Conservation (phyloP, 495 filamentous ascomycete species). For the Talaromyces liani region DNA sequence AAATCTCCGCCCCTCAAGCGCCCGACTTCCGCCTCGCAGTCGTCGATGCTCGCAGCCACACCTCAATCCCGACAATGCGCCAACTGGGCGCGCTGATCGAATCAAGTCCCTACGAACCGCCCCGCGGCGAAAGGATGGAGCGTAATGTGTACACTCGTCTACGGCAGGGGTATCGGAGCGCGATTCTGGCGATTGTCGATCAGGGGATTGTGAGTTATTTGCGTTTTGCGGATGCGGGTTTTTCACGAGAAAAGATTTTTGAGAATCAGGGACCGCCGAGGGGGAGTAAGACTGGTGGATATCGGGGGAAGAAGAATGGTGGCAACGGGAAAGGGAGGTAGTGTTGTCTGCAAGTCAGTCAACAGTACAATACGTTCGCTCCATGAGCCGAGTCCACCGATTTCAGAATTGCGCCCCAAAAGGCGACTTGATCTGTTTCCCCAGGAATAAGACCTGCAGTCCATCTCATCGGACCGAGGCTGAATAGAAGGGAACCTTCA, state of each 20-base stretch:
- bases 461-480: slow-evolving; percentile 19
- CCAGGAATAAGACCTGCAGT: slow-evolving; percentile 27
- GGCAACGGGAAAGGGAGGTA: slow-evolving; percentile 28
- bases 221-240: slow-evolving; percentile 68
- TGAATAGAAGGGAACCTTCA: slow-evolving; percentile 23
- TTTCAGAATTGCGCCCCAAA: not conserved
- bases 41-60: slow-evolving; percentile 60
- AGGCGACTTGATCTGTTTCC: slow-evolving; percentile 19
- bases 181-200: slow-evolving; percentile 82
- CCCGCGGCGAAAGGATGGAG: slow-evolving; percentile 40
- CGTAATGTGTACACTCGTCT: slow-evolving; percentile 57
- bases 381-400: not conserved
- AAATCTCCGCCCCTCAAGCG: slow-evolving; percentile 62
- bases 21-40: slow-evolving; percentile 83
- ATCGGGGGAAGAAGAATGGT: slow-evolving; percentile 19
- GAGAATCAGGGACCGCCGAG: slow-evolving; percentile 22
- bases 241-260: slow-evolving; percentile 68
- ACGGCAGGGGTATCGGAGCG: slow-evolving; percentile 77
- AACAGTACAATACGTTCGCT: not conserved
- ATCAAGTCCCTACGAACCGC: slow-evolving; percentile 58
- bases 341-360: not conserved
- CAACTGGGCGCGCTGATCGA: slow-evolving; percentile 65
- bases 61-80: slow-evolving; percentile 59
- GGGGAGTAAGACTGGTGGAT: slow-evolving; percentile 30
- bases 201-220: slow-evolving; percentile 84